Evolutionary conservation across 169 alveolate genomes (phyloP), one percentile per base, ranked within the genome.

Genomic region (Condylostoma magnum): DNA sequence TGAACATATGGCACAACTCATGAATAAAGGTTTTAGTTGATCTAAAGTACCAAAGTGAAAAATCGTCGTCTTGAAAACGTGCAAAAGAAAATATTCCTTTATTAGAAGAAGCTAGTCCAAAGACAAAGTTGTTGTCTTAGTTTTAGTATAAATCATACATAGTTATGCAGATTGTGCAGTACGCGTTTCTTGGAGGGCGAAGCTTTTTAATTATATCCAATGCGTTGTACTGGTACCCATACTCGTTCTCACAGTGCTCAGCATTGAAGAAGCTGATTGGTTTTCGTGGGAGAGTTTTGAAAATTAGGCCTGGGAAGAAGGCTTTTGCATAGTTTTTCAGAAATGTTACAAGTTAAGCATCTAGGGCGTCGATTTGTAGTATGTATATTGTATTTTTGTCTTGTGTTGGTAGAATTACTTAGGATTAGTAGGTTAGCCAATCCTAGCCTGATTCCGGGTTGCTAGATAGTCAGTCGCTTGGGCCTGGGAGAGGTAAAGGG

Each of bases 1-100:
- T 92, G 54, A 92, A 85, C 89, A 89, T 81, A 57, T 87, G 93
- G 27, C 89, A 70, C 27, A 89, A 69, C 73, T 92, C 97, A 76
- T 90, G 94, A 3, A 85, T 65, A 54, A 77, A 63, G 22, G 84
- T 85, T 60, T 86, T 87, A 38, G 80, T 69, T n/a, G 89, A 81
- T 69, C 93, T 76, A 51, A 58, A 76, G 25, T 70, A 51, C 36
- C 66, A 66, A 15, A 48, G 8, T 12, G 55, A 63, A 6, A 69
- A 27, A 34, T 69, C 84, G 30, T 43, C 67, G 43, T 38, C 52
- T 3, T 46, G 12, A 15, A 34, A 52, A 67, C 93, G 74, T 15
- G 85, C 89, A 73, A 85, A 85, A 10, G 85, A 69, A 70, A 89
- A 83, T 27, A 85, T 89, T 20, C 90, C 93, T 30, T 78, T 82